Evolutionary conservation across 305 asterid species (phyloP), one percentile per base, ranked within the genome.

Genomic region (Plantago coronopus): DNA sequence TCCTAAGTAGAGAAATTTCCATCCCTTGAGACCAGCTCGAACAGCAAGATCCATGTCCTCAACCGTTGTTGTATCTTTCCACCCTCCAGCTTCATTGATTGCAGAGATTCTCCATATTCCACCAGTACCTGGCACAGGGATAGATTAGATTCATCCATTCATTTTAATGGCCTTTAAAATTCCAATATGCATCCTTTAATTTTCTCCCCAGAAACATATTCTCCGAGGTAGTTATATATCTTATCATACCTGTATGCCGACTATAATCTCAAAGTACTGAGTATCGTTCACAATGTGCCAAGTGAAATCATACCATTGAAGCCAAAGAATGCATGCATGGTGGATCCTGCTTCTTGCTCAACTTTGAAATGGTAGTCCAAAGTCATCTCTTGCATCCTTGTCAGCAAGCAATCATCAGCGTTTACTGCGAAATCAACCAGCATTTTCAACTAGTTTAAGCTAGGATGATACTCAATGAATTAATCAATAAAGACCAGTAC

Each of bases 41-140:
- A 90, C 95, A 6, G 95, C 97, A 63, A 90, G 88, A 70, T 90
- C 97, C 97, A 90, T 90, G 72, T 85, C 97, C 69, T 90, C 97
- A 11, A 90, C 95, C 17, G 96, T 90, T 31, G 97, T 90, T 72
- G 96, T 76, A 59, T 90, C 95, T 73, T 87, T 87, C 96, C 94
- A 90, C 44, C 96, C 96, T n/a, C 97, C 96, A 31, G 97, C 94
- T 69, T 90, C 96, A 66, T 78, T 67, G 29, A 90, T 53, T 44
- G 95, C 96, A 62, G 59, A 65, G 57, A 90, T 74, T 68, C 95
- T 67, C 96, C 97, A 87, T 48, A 87, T 90, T 14, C 95, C 94
- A 51, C 94, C 97, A 55, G 95, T 89, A 51, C 97, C 95, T 87
- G 53, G 17, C 9, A 27, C 18, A 14, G 18, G 1, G 11, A 14